These are phyloP conservation scores for Beauveria australis DNA, from an alignment of 2,329 filamentous ascomycete species.

Conservation along the genomic window DNA sequence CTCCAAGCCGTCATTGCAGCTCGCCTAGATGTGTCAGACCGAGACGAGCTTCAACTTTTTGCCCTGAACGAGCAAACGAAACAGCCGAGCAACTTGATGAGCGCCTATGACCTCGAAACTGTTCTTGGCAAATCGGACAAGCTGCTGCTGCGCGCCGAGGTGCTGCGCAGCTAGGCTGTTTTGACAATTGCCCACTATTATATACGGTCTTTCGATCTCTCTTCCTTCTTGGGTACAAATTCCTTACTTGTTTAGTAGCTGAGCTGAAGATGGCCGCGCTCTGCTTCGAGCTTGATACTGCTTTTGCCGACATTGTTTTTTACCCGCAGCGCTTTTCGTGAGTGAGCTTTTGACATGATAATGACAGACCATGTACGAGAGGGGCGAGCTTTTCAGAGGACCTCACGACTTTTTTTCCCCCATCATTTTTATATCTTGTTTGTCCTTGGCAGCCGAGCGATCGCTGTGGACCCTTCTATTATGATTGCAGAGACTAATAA, in stretches of 20 bases:
- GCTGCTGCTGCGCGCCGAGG: slow-evolving; percentile 66
- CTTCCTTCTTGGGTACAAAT: slow-evolving; percentile 12
- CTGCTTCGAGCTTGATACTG: neutral
- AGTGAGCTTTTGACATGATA: neutral
- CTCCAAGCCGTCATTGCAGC: slow-evolving; percentile 80
- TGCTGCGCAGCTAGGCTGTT: slow-evolving; percentile 6
- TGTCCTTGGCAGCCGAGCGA: slow-evolving; percentile 1
- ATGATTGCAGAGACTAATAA: neutral
- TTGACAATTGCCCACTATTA: neutral
- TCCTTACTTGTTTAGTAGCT: neutral
- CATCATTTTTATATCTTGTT: neutral
- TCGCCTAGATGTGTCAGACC: slow-evolving; percentile 62
- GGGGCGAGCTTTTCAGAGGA: neutral
- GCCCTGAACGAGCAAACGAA: slow-evolving; percentile 80
- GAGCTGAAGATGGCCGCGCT: neutral
- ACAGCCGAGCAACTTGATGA: slow-evolving; percentile 65
- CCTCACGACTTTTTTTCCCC: neutral
- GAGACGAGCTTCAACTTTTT: slow-evolving; percentile 67
- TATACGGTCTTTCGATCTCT: neutral
- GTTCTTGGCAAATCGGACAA: slow-evolving; percentile 83
- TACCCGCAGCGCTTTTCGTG: neutral
- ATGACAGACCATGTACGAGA: neutral
- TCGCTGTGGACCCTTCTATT: slow-evolving; percentile 2
- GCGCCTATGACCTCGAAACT: slow-evolving; percentile 70
- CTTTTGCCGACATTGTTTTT: neutral